Percentiles rank a stretch among this genome's conserved stretches.
These are phyloP conservation scores for Termitomyces sp. DNA, from an alignment of 768 basidiomycete species.

Conservation along the genomic window DNA sequence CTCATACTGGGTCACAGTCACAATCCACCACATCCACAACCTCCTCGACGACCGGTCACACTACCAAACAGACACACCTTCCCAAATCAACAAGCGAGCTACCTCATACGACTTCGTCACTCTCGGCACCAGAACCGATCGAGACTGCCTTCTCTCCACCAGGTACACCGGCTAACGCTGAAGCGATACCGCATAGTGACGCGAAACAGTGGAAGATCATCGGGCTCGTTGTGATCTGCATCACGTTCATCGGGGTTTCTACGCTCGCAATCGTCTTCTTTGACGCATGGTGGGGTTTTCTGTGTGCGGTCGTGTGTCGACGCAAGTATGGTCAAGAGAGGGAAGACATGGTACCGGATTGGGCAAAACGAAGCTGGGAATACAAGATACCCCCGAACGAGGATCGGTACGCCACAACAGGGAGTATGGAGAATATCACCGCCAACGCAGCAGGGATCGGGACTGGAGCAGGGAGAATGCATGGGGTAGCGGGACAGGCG, in stretches of 20 bases:
- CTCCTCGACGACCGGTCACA: not conserved
- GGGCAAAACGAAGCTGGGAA: constrained; percentile 60
- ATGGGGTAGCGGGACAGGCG: not conserved
- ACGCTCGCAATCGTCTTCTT: constrained; percentile 64
- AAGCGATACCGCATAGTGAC: constrained; percentile 36
- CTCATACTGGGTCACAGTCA: constrained; percentile 4
- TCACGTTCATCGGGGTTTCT: constrained; percentile 52
- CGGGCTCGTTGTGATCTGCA: constrained; percentile 62
- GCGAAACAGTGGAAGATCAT: constrained; percentile 65
- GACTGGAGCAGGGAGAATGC: constrained; percentile 5
- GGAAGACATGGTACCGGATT: constrained; percentile 64
- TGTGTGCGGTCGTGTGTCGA: constrained; percentile 47
- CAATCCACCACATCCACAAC: constrained; percentile 1
- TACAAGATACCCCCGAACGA: constrained; percentile 45
- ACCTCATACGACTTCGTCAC: not conserved
- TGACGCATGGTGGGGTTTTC: constrained; percentile 66
- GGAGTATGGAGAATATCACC: constrained; percentile 34
- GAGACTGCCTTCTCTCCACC: constrained; percentile 3
- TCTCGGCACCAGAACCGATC: not conserved
- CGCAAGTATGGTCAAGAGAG: constrained; percentile 28
- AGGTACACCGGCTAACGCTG: constrained; percentile 9
- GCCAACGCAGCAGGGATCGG: constrained; percentile 18
- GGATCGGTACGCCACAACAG: constrained; percentile 43
- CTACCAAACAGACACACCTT: constrained; percentile 1
- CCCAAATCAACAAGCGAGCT: not conserved